phyloP scores from a whole-genome alignment of 108 stramenopile genomes.

The Conticribra guillardii region DNA sequence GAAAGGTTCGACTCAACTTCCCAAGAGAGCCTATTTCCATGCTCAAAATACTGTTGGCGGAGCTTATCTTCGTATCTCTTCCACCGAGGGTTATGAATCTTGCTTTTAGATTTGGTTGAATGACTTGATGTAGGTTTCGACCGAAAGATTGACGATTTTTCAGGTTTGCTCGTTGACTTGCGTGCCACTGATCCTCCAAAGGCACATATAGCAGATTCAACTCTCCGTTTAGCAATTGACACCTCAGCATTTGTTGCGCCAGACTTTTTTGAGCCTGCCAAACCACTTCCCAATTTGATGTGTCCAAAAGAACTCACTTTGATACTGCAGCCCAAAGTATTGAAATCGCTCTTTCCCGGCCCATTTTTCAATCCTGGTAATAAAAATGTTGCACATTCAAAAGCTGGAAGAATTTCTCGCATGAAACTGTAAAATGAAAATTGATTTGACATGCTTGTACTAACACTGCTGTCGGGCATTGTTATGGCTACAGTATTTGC shows the following conservation, averaged over 20 bases:
- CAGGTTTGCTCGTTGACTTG: conserved; percentile 1
- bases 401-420: conserved; percentile 35
- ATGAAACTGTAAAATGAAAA: conserved; percentile 32
- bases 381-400: conserved; percentile 59
- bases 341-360: neutral
- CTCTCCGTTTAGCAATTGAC: conserved; percentile 56
- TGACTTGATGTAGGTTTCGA: neutral
- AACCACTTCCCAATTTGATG: conserved; percentile 22
- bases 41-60: conserved; percentile 78
- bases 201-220: conserved; percentile 71
- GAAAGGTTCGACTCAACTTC: conserved; percentile 77
- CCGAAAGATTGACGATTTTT: conserved; percentile 39
- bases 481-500: neutral
- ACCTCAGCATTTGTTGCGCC: conserved; percentile 30
- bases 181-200: conserved; percentile 70
- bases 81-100: neutral
- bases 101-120: neutral
- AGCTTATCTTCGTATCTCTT: conserved; percentile 65
- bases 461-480: neutral
- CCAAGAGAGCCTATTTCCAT: conserved; percentile 83
- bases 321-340: conserved; percentile 12
- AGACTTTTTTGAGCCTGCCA: conserved; percentile 1
- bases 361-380: conserved; percentile 38
- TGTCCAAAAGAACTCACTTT: conserved; percentile 43
- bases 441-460: no score